Evolutionary conservation across 2,329 filamentous ascomycete species (phyloP).

Genomic region (Rutstroemia sp.): DNA sequence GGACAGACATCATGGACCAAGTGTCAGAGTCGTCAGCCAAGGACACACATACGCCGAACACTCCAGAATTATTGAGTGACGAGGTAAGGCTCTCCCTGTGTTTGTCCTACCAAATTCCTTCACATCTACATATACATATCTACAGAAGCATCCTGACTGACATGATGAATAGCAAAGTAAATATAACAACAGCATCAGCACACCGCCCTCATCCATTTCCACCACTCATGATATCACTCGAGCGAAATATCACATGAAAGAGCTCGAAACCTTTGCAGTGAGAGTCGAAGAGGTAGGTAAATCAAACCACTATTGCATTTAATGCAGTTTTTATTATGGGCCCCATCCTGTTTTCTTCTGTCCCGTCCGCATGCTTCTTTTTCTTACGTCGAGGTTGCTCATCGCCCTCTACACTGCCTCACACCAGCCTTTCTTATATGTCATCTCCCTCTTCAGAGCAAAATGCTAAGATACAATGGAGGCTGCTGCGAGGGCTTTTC

Average conservation of each 20-base stretch:
- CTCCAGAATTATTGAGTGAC: constrained; percentile 6
- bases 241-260: constrained; percentile 14
- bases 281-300: constrained; percentile 10
- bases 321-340: constrained; percentile 3
- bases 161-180: background rate
- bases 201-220: constrained; percentile 9
- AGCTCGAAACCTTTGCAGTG: constrained; percentile 11
- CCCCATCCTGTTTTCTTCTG: background rate
- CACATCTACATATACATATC: background rate
- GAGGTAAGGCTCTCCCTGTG: constrained; percentile 2
- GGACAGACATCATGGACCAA: constrained; percentile 5
- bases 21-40: constrained; percentile 2
- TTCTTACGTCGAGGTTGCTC: background rate
- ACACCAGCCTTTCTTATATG: background rate
- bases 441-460: background rate
- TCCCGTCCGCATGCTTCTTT: constrained; percentile 1
- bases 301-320: background rate
- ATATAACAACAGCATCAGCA: constrained; percentile 1
- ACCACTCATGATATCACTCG: constrained; percentile 14
- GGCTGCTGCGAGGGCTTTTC: constrained; percentile 20
- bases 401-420: background rate
- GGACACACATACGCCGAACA: constrained; percentile 8
- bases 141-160: background rate
- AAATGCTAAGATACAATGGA: constrained; percentile 12
- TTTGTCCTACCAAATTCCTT: background rate